Percentiles rank a stretch among this genome's conserved stretches.
phyloP scores from a whole-genome alignment of 1,284 basidiomycete species.

The Irpex lacteus region DNA sequence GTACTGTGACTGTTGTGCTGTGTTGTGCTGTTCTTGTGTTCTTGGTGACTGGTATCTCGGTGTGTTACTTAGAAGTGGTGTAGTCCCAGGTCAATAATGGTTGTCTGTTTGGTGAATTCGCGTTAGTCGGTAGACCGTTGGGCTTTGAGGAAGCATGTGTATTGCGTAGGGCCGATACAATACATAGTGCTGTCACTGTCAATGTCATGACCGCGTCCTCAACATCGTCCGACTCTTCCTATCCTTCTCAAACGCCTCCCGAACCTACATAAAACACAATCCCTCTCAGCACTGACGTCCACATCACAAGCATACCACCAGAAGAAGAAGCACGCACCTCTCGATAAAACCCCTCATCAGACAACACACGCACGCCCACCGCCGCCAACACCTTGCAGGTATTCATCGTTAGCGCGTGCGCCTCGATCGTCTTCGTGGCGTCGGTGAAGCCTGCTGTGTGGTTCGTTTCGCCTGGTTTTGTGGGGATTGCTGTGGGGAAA shows the following conservation, averaged over 20 bases:
- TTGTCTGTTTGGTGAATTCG: no score
- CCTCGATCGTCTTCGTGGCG: not conserved
- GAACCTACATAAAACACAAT: not conserved
- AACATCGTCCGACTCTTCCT: not conserved
- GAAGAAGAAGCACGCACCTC: slow-evolving; percentile 37
- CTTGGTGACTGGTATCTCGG: no score
- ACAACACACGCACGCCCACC: slow-evolving; percentile 54
- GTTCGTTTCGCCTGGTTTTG: not conserved
- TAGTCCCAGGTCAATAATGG: no score
- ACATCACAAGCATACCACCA: not conserved
- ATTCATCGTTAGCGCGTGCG: slow-evolving; percentile 27
- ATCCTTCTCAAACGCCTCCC: not conserved
- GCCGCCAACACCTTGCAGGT: slow-evolving; percentile 61
- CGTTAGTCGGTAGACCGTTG: no score
- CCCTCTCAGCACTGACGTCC: not conserved
- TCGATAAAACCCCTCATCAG: slow-evolving; percentile 52
- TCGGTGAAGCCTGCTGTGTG: not conserved
- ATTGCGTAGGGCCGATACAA: not conserved
- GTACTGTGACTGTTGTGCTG: no score
- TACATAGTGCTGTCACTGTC: no score
- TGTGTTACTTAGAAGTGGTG: no score
- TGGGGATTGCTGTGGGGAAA: not conserved
- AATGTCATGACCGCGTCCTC: not conserved
- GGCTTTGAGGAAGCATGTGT: no score
- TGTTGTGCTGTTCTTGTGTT: no score